phyloP scores from a whole-genome alignment of 2,329 filamentous ascomycete species.

The Sphaceloma murrayae region DNA sequence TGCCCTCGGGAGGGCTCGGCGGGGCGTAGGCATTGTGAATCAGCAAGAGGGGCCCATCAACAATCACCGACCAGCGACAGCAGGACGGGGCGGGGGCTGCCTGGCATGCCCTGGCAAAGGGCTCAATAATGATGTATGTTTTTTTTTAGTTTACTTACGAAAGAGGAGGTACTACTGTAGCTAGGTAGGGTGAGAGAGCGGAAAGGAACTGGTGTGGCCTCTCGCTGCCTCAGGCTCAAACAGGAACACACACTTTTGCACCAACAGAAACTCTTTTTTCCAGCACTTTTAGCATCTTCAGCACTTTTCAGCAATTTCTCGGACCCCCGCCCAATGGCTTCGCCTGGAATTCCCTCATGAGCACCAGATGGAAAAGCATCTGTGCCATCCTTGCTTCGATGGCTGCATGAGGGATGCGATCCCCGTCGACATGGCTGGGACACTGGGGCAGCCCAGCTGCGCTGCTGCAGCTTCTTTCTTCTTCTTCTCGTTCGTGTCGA shows the following conservation, averaged over 20 bases:
- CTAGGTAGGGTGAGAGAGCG: no score
- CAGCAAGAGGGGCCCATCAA: slow-evolving; percentile 2
- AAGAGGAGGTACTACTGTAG: no score
- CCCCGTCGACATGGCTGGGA: not conserved
- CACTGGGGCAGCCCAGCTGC: not conserved
- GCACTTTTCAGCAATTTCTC: no score
- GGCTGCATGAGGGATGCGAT: not conserved
- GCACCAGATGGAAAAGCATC: not conserved
- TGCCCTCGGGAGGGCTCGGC: no score
- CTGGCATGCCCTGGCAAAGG: no score
- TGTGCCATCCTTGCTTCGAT: not conserved
- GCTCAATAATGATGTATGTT: no score
- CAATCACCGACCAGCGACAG: slow-evolving; percentile 13
- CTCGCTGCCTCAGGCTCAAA: not conserved
- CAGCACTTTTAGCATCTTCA: not conserved
- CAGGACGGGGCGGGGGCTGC: not conserved
- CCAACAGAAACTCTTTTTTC: not conserved
- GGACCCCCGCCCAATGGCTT: not conserved
- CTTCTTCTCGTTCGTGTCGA: no score
- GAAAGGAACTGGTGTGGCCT: no score
- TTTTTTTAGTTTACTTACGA: no score
- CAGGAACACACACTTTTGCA: not conserved
- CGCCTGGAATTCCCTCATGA: not conserved
- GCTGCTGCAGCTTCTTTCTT: no score
- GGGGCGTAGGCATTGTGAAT: slow-evolving; percentile 12